phyloP scores from a whole-genome alignment of 495 filamentous ascomycete species.

The Aspergillus sclerotioniger region DNA sequence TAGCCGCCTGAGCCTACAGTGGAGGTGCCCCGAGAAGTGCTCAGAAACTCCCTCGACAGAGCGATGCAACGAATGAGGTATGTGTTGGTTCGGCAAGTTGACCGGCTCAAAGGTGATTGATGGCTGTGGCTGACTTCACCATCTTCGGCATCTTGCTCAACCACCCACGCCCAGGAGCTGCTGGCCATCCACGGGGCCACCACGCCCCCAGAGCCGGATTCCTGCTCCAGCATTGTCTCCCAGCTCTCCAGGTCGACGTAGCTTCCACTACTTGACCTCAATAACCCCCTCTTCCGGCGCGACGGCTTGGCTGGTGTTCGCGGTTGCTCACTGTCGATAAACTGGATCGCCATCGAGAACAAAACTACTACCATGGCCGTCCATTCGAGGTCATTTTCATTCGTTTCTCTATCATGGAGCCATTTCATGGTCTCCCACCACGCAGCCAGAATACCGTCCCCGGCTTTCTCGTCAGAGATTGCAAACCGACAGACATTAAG shows the following conservation, averaged over 20 bases:
- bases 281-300: conserved; percentile 49
- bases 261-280: conserved; percentile 60
- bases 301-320: conserved; percentile 37
- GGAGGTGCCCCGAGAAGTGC: conserved; percentile 49
- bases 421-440: conserved; percentile 79
- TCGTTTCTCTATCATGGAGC: conserved; percentile 51
- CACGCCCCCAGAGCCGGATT: conserved; percentile 55
- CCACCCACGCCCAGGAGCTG: conserved; percentile 72
- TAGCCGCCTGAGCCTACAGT: conserved; percentile 55
- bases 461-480: conserved; percentile 55
- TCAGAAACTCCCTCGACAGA: conserved; percentile 56
- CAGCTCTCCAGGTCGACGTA: conserved; percentile 57
- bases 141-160: conserved; percentile 55
- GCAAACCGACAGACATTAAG: conserved; percentile 62
- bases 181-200: conserved; percentile 63
- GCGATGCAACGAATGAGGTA: conserved; percentile 44
- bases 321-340: conserved; percentile 38
- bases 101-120: conserved; percentile 25
- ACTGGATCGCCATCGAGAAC: conserved; percentile 59
- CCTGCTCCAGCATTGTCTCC: conserved; percentile 58
- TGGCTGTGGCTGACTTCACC: conserved; percentile 24
- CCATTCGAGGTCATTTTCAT: conserved; percentile 69
- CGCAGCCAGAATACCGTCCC: conserved; percentile 62
- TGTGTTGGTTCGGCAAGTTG: conserved; percentile 46
- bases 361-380: conserved; percentile 70